Conservation (phyloP, 345 rosid genomes). For the Diplotaxis tenuifolia region DNA sequence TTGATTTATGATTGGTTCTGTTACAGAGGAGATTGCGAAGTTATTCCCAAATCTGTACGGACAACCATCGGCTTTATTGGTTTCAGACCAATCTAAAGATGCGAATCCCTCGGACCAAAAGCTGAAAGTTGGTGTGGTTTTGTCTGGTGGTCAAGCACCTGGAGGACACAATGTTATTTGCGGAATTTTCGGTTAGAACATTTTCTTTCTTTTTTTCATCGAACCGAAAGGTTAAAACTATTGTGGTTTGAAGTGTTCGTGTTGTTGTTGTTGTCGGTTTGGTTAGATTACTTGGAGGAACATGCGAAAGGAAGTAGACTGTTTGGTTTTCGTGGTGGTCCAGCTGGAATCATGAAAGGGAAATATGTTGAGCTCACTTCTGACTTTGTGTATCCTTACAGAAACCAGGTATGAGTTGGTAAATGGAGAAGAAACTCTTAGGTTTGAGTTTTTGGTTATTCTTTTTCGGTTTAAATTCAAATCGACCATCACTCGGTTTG, state of each 20-base stretch:
- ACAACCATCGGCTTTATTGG: slow-evolving; percentile 75
- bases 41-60: slow-evolving; percentile 79
- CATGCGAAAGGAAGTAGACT: slow-evolving; percentile 66
- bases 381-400: slow-evolving; percentile 71
- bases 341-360: slow-evolving; percentile 96
- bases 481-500: background rate
- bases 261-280: background rate
- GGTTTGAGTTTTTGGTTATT: background rate
- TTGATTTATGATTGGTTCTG: background rate
- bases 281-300: slow-evolving; percentile 81
- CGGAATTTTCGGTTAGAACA: slow-evolving; percentile 72
- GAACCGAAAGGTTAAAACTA: background rate
- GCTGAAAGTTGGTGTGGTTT: slow-evolving; percentile 84
- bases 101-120: slow-evolving; percentile 37
- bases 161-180: slow-evolving; percentile 98
- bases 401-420: slow-evolving; percentile 67
- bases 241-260: background rate
- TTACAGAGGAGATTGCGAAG: slow-evolving; percentile 76
- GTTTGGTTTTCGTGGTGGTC: slow-evolving; percentile 94
- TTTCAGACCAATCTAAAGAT: slow-evolving; percentile 40
- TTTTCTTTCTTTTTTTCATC: background rate
- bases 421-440: background rate
- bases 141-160: slow-evolving; percentile 99
- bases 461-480: too few species aligned
- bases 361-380: slow-evolving; percentile 66